These are phyloP conservation scores for Solanum arcanum DNA, from an alignment of 257 asterid species.

Conservation along the genomic window DNA sequence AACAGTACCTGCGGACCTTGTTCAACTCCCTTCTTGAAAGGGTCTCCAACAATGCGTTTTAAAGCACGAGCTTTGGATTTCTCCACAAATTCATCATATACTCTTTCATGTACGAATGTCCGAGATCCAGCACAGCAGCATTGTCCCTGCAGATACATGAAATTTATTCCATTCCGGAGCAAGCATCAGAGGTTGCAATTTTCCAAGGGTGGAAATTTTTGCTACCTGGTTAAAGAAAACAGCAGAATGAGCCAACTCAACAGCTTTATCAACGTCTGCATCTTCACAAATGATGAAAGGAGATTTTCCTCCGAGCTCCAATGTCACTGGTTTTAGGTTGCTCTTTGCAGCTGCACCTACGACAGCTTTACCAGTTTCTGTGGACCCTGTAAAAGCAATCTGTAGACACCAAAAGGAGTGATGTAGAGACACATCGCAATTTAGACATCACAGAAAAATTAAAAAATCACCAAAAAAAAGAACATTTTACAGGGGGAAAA, in stretches of 20 bases:
- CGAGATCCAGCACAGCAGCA: slow-evolving; percentile 83
- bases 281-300: slow-evolving; percentile 29
- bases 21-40: slow-evolving; percentile 56
- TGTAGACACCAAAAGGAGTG: background rate
- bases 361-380: slow-evolving; percentile 25
- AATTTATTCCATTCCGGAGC: background rate
- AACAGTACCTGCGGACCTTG: slow-evolving; percentile 76
- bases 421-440: background rate
- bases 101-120: slow-evolving; percentile 55
- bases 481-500: background rate
- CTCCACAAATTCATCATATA: slow-evolving; percentile 58
- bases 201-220: background rate
- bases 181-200: background rate
- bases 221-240: slow-evolving; percentile 20
- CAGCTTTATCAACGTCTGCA: slow-evolving; percentile 25
- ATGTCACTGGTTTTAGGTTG: slow-evolving; percentile 30
- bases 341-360: slow-evolving; percentile 35
- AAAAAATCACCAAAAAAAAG: background rate
- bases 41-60: slow-evolving; percentile 52
- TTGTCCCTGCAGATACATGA: slow-evolving; percentile 41
- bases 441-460: background rate
- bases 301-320: slow-evolving; percentile 33
- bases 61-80: slow-evolving; percentile 56
- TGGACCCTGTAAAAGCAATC: slow-evolving; percentile 37
- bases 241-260: slow-evolving; percentile 17